phyloP scores from a whole-genome alignment of 345 rosid genomes.

The Citrus glauca region DNA sequence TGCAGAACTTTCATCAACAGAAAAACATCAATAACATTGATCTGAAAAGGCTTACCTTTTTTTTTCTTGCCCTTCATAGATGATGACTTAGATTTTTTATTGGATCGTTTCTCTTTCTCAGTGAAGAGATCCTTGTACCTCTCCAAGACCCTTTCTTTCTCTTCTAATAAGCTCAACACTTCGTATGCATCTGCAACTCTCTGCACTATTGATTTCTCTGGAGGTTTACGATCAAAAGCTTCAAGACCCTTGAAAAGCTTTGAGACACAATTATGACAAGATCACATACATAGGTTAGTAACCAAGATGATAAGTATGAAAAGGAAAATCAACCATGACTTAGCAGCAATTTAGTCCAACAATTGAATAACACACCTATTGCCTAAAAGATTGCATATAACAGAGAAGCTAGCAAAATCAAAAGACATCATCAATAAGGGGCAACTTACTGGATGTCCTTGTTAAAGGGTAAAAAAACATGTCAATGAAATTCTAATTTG shows the following conservation, averaged over 20 bases:
- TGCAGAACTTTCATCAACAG: neutral
- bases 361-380: neutral
- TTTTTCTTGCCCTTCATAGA: conserved; percentile 34
- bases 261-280: conserved; percentile 16
- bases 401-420: neutral
- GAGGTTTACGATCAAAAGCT: conserved; percentile 78
- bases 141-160: conserved; percentile 53
- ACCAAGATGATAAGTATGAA: neutral
- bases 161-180: conserved; percentile 58
- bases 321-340: neutral
- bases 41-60: neutral
- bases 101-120: conserved; percentile 13
- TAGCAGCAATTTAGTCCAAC: neutral
- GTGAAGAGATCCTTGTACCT: conserved; percentile 57
- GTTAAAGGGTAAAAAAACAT: no score
- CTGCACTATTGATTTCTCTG: conserved; percentile 65
- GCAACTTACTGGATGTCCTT: no score
- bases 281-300: neutral
- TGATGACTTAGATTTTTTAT: conserved; percentile 28
- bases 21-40: neutral
- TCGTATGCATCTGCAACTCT: conserved; percentile 82
- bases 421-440: neutral
- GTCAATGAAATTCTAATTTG: neutral
- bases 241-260: conserved; percentile 85
- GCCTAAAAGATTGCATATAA: neutral